A percentile compares a stretch with the other conserved stretches of the same genome.
These are phyloP conservation scores for Suhomyces sp. DNA, from an alignment of 805 yeast species.

Conservation along the genomic window DNA sequence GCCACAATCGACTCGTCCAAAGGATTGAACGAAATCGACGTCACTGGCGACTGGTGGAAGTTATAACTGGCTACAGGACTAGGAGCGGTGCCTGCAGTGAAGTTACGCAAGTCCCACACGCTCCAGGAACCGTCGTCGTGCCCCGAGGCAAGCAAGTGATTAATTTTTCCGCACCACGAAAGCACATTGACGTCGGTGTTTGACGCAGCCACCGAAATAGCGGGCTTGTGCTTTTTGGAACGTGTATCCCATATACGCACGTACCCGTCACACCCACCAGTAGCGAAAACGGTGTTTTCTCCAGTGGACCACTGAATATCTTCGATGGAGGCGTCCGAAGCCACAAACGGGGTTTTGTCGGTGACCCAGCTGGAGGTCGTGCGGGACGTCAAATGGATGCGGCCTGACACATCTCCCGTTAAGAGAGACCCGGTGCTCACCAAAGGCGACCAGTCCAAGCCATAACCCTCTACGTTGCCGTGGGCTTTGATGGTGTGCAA, in stretches of 20 bases:
- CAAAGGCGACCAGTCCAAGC: constrained; percentile 93
- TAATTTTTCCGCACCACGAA: constrained; percentile 89
- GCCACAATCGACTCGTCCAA: constrained; percentile 93
- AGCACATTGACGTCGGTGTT: constrained; percentile 87
- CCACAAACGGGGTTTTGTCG: constrained; percentile 74
- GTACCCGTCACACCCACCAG: constrained; percentile 88
- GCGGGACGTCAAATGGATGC: constrained; percentile 74
- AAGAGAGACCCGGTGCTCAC: constrained; percentile 75
- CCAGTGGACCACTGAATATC: constrained; percentile 96
- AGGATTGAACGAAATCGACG: constrained; percentile 93
- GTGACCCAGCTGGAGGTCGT: constrained; percentile 80
- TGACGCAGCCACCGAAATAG: constrained; percentile 79
- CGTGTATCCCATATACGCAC: constrained; percentile 96
- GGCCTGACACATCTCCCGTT: constrained; percentile 86
- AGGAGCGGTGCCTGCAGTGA: constrained; percentile 53
- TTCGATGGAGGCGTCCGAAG: constrained; percentile 77
- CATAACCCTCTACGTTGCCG: constrained; percentile 97
- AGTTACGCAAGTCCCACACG: constrained; percentile 94
- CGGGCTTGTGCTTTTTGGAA: constrained; percentile 87
- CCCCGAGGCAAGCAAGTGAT: constrained; percentile 88
- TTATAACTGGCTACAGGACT: constrained; percentile 91
- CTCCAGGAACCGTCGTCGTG: constrained; percentile 98
- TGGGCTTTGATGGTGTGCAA: constrained; percentile 77
- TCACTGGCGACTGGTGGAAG: constrained; percentile 91
- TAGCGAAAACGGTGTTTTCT: constrained; percentile 92